Base-by-base conservation (phyloP, 768 basidiomycete species). In the Boletus sensibilis region DNA sequence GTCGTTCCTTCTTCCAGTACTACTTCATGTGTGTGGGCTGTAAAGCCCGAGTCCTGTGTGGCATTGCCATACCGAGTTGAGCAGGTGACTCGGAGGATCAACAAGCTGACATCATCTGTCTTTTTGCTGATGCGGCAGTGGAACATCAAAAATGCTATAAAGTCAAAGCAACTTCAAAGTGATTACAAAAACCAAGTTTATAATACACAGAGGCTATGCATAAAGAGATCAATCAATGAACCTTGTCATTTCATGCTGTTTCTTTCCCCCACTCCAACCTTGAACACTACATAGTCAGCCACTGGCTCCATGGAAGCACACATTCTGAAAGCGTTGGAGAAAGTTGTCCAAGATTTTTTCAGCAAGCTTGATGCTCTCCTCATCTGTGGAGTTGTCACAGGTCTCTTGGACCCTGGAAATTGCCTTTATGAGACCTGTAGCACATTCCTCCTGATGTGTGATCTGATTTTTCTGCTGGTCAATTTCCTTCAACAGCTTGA, bases 401-500 rank as follows among this genome's bases (percentile, higher is more conserved):
- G 18, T 48, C 1, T 21, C 14, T 2, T 52, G 11, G 16, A 66
- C 37, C 14, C 18, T n/a, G 0, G 1, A 8, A 18, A 72, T 50
- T 25, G 33, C 21, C 5, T 47, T n/a, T 23, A 49, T 35, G 25
- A 72, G 59, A 5, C 27, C 25, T 46, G 61, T 44, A 5, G 25
- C 27, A 6, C 50, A 20, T 18, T 60, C 58, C 31, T 73, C 58
- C 7, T 57, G 41, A 14, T 21, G 5, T 43, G 70, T 68, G 50
- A 66, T 38, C 39, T 40, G 23, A 34, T 72, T 44, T 39, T 64
- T 72, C 5, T 58, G 12, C 11, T 50, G 34, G 16, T 72, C 56
- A 29, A 72, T 66, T 1, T 70, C 51, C 35, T 42, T 51, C 25
- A 73, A 21, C 0, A 72, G 6, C 1, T 43, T 12, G 14, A 72